Evolutionary conservation across 1,284 basidiomycete species (phyloP).

Genomic region (Coniferiporia weirii): DNA sequence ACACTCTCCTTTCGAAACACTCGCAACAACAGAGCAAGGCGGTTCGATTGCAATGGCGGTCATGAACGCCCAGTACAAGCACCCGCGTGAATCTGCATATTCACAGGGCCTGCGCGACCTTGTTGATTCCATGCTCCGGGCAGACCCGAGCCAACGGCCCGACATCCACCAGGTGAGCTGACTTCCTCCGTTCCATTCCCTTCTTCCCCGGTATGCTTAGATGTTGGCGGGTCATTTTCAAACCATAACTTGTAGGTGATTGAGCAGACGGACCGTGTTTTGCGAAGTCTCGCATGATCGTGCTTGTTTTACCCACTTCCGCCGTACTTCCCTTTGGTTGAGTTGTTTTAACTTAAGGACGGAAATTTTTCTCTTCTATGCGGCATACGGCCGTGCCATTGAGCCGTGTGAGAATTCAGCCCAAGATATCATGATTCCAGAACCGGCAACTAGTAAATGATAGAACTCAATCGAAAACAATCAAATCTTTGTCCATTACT

Average conservation of each 20-base stretch:
- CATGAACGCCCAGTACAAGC: conserved; percentile 84
- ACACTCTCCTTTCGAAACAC: conserved; percentile 90
- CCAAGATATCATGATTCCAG: background rate
- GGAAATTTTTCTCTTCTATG: background rate
- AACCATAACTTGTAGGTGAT: conserved; percentile 50
- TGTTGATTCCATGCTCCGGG: conserved; percentile 79
- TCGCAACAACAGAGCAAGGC: conserved; percentile 80
- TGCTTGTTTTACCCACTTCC: background rate
- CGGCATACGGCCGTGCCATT: background rate
- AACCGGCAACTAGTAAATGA: background rate
- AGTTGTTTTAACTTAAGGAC: background rate
- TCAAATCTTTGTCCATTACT: conserved; percentile 19
- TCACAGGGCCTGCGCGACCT: conserved; percentile 76
- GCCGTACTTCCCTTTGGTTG: background rate
- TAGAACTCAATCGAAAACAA: background rate
- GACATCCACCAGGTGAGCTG: conserved; percentile 72
- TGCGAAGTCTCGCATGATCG: conserved; percentile 49
- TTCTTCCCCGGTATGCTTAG: conserved; percentile 14
- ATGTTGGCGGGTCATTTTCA: no score
- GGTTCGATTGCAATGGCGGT: conserved; percentile 96
- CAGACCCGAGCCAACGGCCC: conserved; percentile 75
- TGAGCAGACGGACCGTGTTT: conserved; percentile 57
- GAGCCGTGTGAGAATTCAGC: background rate
- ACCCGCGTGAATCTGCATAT: conserved; percentile 70
- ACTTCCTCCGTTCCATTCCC: background rate